These are phyloP conservation scores for Colletotrichum karsti DNA, from an alignment of 2,329 filamentous ascomycete species.

Conservation along the genomic window DNA sequence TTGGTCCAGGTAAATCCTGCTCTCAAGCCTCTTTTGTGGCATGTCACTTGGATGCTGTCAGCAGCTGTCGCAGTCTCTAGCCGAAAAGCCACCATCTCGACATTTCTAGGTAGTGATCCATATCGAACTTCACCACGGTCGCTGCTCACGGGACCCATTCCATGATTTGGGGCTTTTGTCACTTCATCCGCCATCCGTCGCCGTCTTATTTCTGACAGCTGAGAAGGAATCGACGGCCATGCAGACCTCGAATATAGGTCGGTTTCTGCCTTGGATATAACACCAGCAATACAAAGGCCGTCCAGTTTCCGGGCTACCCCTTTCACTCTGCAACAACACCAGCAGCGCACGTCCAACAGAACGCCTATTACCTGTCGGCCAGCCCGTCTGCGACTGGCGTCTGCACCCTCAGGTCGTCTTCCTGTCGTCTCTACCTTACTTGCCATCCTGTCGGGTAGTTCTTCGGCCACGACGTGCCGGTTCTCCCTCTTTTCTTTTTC, in stretches of 20 bases:
- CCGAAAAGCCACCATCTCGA: no score
- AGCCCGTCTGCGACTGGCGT: not conserved
- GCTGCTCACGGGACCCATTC: no score
- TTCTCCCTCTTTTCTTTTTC: not conserved
- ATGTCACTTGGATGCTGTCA: no score
- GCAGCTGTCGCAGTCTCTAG: no score
- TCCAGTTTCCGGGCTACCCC: not conserved
- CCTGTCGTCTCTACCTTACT: no score
- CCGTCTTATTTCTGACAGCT: not conserved
- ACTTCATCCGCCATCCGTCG: not conserved
- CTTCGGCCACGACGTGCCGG: not conserved
- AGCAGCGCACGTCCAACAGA: not conserved
- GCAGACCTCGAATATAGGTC: not conserved
- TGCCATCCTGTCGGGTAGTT: no score
- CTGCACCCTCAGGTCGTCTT: no score
- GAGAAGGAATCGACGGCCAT: not conserved
- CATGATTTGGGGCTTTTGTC: no score
- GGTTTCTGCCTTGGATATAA: not conserved
- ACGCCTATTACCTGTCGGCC: not conserved
- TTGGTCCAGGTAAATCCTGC: no score
- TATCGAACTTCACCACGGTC: no score
- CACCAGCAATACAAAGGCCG: not conserved
- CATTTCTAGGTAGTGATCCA: no score
- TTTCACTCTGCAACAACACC: constrained; percentile 5
- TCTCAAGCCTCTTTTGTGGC: no score